phyloP scores from a whole-genome alignment of 1,284 basidiomycete species.

The Apiotrichum veenhuisii region DNA sequence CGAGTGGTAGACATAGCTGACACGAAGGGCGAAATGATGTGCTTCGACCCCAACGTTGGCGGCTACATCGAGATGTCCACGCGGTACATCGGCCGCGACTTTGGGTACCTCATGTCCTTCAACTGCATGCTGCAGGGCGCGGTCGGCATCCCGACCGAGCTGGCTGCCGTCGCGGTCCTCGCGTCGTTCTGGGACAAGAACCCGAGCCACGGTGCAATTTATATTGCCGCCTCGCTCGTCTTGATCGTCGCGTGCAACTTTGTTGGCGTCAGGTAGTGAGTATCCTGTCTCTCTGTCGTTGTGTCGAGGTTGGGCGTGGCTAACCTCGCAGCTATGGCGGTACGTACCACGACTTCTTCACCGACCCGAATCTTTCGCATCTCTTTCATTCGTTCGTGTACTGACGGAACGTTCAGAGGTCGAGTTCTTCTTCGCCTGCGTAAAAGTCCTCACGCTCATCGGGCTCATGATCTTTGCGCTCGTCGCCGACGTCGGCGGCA shows the following conservation, averaged over 20 bases:
- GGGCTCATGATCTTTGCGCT: slow-evolving; percentile 59
- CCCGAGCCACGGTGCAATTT: slow-evolving; percentile 13
- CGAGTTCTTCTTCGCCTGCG: slow-evolving; percentile 27
- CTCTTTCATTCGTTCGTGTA: no score
- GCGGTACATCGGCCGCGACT: slow-evolving; percentile 19
- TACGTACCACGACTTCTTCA: no score
- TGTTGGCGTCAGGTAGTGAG: slow-evolving; percentile 2
- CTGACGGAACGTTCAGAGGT: slow-evolving; percentile 32
- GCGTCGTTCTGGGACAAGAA: slow-evolving; percentile 69
- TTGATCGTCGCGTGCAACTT: slow-evolving; percentile 7
- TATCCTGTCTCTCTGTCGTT: no score
- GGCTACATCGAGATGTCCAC: slow-evolving; percentile 16
- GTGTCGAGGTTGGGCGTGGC: no score
- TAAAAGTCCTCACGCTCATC: slow-evolving; percentile 11
- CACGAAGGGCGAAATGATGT: slow-evolving; percentile 1
- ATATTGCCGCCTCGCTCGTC: slow-evolving; percentile 20
- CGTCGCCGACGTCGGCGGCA: slow-evolving; percentile 68
- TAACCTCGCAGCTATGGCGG: no score
- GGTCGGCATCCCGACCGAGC: slow-evolving; percentile 55
- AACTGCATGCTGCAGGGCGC: slow-evolving; percentile 19
- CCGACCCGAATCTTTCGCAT: no score
- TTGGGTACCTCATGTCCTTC: slow-evolving; percentile 9
- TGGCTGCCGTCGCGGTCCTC: slow-evolving; percentile 69
- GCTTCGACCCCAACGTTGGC: slow-evolving; percentile 19
- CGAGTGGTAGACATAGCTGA: neutral